Conservation (phyloP, 768 basidiomycete species). For the Nidularia pulvinata region DNA sequence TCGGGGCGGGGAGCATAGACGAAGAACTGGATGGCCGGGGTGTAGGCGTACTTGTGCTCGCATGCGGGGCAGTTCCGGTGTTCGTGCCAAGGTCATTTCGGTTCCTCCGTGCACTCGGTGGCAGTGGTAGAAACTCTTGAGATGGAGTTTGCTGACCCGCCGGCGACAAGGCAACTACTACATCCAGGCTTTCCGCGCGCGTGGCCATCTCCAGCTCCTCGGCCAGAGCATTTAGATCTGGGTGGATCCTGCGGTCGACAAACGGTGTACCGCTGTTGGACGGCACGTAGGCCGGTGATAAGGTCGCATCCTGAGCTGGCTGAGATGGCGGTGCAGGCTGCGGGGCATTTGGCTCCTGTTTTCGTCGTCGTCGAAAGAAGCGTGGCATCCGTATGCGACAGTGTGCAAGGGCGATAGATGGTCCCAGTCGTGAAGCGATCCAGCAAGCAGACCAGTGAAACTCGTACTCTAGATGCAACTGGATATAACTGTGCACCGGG, state of each 20-base stretch:
- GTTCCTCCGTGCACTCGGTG: neutral
- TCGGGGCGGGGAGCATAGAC: no score
- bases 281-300: neutral
- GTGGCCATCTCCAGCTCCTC: slow-evolving; percentile 12
- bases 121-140: neutral
- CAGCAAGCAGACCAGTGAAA: no score
- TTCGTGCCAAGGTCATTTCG: neutral
- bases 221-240: slow-evolving; percentile 29
- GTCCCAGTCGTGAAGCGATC: no score
- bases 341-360: neutral
- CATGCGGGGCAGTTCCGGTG: neutral
- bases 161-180: neutral
- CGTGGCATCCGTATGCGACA: neutral
- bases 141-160: neutral
- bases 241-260: slow-evolving; percentile 32
- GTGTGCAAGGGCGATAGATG: no score
- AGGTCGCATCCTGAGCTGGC: neutral
- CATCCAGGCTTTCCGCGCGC: neutral
- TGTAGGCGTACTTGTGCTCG: neutral
- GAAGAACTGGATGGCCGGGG: neutral
- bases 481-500: no score
- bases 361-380: slow-evolving; percentile 4
- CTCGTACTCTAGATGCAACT: no score
- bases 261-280: neutral
- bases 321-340: neutral